phyloP scores from a whole-genome alignment of 2,329 filamentous ascomycete genomes.

The Pseudogymnoascus sp. region DNA sequence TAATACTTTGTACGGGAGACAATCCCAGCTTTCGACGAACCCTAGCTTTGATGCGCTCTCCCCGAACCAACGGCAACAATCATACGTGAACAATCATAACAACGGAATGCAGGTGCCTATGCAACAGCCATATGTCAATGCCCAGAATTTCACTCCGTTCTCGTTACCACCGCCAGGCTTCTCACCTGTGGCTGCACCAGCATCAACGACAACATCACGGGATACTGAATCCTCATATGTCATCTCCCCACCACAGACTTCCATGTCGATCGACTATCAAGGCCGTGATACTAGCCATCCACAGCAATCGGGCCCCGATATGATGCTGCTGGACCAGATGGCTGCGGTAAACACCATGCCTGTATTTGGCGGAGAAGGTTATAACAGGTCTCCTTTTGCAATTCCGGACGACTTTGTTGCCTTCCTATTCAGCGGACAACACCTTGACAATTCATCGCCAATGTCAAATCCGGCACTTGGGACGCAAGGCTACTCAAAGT shows the following conservation, averaged over 20 bases:
- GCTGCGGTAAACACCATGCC: constrained; percentile 64
- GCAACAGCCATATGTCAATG: constrained; percentile 43
- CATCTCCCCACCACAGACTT: constrained; percentile 16
- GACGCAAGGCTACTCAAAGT: constrained; percentile 45
- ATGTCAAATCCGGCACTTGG: constrained; percentile 46
- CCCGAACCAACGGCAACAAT: constrained; percentile 23
- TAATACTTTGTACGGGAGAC: constrained; percentile 13
- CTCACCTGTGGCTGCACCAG: constrained; percentile 32
- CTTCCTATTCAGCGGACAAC: constrained; percentile 70
- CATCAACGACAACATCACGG: constrained; percentile 23
- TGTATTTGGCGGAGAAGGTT: constrained; percentile 77
- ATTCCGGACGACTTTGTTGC: constrained; percentile 84
- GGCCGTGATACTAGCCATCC: constrained; percentile 29
- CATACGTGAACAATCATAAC: not conserved
- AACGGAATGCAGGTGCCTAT: constrained; percentile 14
- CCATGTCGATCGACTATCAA: constrained; percentile 27
- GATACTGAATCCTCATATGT: constrained; percentile 25
- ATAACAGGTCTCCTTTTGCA: constrained; percentile 75
- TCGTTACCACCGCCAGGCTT: constrained; percentile 57
- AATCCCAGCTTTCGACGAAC: not conserved
- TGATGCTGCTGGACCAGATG: constrained; percentile 59
- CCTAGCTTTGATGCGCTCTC: constrained; percentile 14
- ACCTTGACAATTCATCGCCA: constrained; percentile 46
- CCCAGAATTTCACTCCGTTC: constrained; percentile 58
- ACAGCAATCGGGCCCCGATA: constrained; percentile 37